Conservation (phyloP, 2,329 filamentous ascomycete genomes). For the Xylaria digitata region DNA sequence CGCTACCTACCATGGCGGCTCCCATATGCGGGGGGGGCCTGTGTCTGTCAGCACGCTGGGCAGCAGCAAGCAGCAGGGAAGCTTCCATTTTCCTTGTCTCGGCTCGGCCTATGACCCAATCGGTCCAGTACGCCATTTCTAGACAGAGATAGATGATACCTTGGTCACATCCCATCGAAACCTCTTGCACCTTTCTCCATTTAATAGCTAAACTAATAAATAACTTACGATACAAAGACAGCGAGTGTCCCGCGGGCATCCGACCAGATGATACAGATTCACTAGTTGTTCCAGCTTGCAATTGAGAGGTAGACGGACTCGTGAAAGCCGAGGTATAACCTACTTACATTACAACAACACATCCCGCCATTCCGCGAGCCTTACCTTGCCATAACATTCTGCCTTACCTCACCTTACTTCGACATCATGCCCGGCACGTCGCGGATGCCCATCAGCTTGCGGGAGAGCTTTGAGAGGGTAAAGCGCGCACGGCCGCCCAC, state of each 20-base stretch:
- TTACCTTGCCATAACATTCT: slow-evolving; percentile 21
- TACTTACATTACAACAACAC: neutral
- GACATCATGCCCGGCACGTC: slow-evolving; percentile 71
- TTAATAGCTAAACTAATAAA: neutral
- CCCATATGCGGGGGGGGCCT: slow-evolving; percentile 16
- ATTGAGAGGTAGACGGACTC: slow-evolving; percentile 24
- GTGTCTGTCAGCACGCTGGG: neutral
- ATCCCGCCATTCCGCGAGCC: slow-evolving; percentile 4
- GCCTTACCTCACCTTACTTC: neutral
- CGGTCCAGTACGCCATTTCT: slow-evolving; percentile 7
- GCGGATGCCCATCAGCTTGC: slow-evolving; percentile 76
- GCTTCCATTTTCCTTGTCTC: slow-evolving; percentile 20
- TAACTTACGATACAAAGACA: slow-evolving; percentile 13
- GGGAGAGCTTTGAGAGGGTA: slow-evolving; percentile 72
- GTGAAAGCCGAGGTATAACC: slow-evolving; percentile 2
- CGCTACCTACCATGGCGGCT: neutral
- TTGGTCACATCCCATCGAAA: neutral
- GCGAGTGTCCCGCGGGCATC: slow-evolving; percentile 16
- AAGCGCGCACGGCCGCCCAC: slow-evolving; percentile 67
- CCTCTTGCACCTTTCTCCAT: neutral
- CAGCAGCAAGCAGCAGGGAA: slow-evolving; percentile 7
- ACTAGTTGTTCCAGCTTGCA: slow-evolving; percentile 7
- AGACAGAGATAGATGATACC: neutral
- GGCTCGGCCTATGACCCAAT: neutral
- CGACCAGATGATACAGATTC: slow-evolving; percentile 23